Conservation (phyloP, 768 basidiomycete genomes). For the Suillus subalutaceus region DNA sequence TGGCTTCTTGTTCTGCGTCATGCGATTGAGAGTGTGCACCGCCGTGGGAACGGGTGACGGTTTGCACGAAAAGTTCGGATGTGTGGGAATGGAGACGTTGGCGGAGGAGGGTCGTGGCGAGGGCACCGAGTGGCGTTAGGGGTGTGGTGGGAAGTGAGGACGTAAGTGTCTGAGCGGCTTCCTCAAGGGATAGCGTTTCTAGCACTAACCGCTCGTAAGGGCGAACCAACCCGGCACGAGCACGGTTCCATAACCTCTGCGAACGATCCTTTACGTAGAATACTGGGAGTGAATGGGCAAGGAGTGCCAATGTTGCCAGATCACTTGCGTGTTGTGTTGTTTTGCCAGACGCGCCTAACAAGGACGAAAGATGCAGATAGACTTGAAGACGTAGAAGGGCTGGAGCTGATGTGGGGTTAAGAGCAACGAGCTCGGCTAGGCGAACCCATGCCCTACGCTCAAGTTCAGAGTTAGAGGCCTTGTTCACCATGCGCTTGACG, state of each 20-base stretch:
- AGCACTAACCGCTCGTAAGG: constrained; percentile 61
- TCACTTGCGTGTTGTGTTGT: constrained; percentile 43
- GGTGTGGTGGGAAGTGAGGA: constrained; percentile 15
- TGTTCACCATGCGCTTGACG: constrained; percentile 7
- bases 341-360: constrained; percentile 8
- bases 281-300: constrained; percentile 47
- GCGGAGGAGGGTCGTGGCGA: constrained; percentile 54
- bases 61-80: constrained; percentile 54
- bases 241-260: constrained; percentile 45
- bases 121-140: constrained; percentile 46
- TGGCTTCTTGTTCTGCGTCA: constrained; percentile 32
- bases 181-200: constrained; percentile 51
- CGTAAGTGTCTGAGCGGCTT: constrained; percentile 48
- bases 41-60: constrained; percentile 33
- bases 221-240: constrained; percentile 33
- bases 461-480: constrained; percentile 27
- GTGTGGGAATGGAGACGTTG: constrained; percentile 57
- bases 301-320: constrained; percentile 59
- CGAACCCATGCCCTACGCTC: constrained; percentile 55
- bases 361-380: constrained; percentile 52
- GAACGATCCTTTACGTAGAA: constrained; percentile 45
- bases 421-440: constrained; percentile 49
- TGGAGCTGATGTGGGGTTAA: constrained; percentile 31
- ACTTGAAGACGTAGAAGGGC: constrained; percentile 50
- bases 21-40: constrained; percentile 17